A percentile compares a stretch with the other conserved stretches of the same genome.
These are phyloP conservation scores for Chaetomium sp. DNA, from an alignment of 2,329 filamentous ascomycete genomes.

Conservation along the genomic window DNA sequence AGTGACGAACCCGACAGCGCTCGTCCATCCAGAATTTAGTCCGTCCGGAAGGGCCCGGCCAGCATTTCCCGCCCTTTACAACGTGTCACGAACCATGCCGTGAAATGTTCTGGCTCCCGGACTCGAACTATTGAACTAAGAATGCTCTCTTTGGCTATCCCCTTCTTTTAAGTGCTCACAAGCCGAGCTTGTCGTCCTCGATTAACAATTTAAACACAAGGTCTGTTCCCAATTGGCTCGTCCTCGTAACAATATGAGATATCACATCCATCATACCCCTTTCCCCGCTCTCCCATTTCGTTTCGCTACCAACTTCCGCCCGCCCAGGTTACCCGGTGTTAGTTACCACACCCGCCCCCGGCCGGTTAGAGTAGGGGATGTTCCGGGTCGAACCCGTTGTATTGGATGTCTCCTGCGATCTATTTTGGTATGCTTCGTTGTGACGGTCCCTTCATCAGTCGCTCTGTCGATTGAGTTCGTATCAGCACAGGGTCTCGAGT, in stretches of 20 bases:
- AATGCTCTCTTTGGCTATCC: too few relatives aligned
- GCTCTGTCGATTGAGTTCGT: neutral
- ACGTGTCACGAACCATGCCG: neutral
- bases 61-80: neutral
- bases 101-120: neutral
- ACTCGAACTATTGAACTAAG: too few relatives aligned
- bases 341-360: slow-evolving; percentile 19
- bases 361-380: slow-evolving; percentile 20
- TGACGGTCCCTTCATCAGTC: neutral
- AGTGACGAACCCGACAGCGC: neutral
- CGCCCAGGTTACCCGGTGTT: slow-evolving; percentile 20
- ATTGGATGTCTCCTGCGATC: slow-evolving; percentile 9
- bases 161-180: too few relatives aligned
- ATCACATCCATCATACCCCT: neutral
- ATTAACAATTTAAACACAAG: too few relatives aligned
- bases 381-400: slow-evolving; percentile 10
- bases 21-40: neutral
- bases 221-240: too few relatives aligned
- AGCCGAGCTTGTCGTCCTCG: too few relatives aligned
- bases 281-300: neutral
- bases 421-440: neutral
- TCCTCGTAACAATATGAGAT: too few relatives aligned
- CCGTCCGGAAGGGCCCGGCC: neutral
- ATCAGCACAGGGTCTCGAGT: too few relatives aligned
- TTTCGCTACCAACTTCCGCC: neutral